These are phyloP conservation scores for Domatiomyces catenatus DNA, from an alignment of 2,329 filamentous ascomycete genomes.

Conservation along the genomic window DNA sequence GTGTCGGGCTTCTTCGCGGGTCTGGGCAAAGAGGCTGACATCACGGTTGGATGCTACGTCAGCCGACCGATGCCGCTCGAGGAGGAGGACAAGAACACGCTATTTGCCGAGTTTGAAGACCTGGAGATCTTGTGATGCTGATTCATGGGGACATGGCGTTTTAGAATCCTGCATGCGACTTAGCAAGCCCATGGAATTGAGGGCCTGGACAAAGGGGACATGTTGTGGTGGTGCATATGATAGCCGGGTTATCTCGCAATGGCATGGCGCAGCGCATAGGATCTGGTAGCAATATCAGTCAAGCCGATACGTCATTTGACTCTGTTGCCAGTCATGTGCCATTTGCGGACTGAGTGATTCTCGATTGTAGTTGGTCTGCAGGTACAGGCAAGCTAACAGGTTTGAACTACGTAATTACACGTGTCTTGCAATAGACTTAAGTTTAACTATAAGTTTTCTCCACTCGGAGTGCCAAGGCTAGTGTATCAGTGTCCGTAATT, in stretches of 20 bases:
- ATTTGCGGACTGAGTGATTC: no score
- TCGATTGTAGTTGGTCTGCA: no score
- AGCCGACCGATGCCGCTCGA: slow-evolving; percentile 32
- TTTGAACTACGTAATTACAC: not conserved
- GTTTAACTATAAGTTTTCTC: not conserved
- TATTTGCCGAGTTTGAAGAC: slow-evolving; percentile 37
- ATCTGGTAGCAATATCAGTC: not conserved
- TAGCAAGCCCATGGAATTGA: not conserved
- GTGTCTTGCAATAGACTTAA: no score
- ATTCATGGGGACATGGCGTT: not conserved
- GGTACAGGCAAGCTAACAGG: not conserved
- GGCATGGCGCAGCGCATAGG: not conserved
- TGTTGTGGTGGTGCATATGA: not conserved
- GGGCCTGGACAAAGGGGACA: not conserved
- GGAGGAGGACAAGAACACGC: slow-evolving; percentile 21
- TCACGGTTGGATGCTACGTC: slow-evolving; percentile 44
- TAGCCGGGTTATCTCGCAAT: not conserved
- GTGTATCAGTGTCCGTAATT: no score
- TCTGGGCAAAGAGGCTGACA: slow-evolving; percentile 39
- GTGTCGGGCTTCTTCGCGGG: slow-evolving; percentile 49
- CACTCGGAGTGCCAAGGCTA: not conserved
- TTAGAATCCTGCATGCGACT: not conserved
- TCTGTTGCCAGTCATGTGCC: not conserved
- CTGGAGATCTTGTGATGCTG: slow-evolving; percentile 20
- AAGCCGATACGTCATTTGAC: not conserved